Base-by-base conservation (phyloP, 1,284 basidiomycete genomes). In the Microstroma glucosiphilum region DNA sequence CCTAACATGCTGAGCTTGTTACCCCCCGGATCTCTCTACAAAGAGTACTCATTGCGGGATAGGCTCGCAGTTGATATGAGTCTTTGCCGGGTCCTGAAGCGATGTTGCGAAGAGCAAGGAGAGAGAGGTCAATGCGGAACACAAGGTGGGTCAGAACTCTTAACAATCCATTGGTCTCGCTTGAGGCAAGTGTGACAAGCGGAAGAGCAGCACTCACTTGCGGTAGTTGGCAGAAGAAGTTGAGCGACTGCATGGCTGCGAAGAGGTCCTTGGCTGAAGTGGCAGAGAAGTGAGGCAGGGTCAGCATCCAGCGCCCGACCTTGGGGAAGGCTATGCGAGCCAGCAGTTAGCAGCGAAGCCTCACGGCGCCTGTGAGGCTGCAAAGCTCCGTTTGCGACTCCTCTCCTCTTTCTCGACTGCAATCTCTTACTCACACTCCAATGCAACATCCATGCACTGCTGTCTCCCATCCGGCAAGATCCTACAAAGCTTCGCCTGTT, bases 161-260 rank as follows among this genome's bases (percentile, higher is more conserved):
- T 6, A 17, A 6, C 43, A 6, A 4, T 12, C 4, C 43, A 17
- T 48, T 12, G 12, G 6, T 12, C 43, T 21, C 43, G 43, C 12
- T 17, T 3, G n/a, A n/a, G n/a, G n/a, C n/a, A 48, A 37, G 30
- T 9, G 30, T 37, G 9, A 9, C 9, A 37, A 37, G 30, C 30
- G 30, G 9, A 9, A 9, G 3, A 9, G 30, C 30, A 37, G 30
- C 9, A 48, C 43, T 48, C 43, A 48, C 43, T 21, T 54, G 51
- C 48, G 60, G 60, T 43, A 62, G 40, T 49, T 62, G 60, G 43
- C 60, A 62, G 42, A 62, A 62, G 53, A 62, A 62, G 48, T 48
- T 53, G 57, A 62, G 60, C 15, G 21, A 15, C 23, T 62, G 60
- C 56, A 59, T 59, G 8, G 19, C 9, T 13, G 56, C 60, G 26